These are phyloP conservation scores for Naganishia vishniacii DNA, from an alignment of 768 basidiomycete genomes.

Conservation along the genomic window DNA sequence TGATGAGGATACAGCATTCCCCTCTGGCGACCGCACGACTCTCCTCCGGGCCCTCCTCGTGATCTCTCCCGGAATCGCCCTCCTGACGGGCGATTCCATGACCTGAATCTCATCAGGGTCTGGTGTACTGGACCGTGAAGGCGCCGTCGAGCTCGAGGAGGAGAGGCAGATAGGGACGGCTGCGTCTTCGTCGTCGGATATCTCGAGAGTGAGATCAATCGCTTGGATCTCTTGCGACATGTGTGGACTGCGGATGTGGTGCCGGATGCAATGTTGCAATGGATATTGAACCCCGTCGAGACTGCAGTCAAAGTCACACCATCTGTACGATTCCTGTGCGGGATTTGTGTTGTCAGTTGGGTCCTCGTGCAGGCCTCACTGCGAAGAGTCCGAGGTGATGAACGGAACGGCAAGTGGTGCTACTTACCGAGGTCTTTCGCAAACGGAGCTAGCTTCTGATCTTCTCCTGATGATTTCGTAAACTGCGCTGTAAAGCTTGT, in stretches of 20 bases:
- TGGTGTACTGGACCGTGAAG: neutral
- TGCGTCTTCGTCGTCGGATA: slow-evolving; percentile 6
- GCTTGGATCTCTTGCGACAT: slow-evolving; percentile 15
- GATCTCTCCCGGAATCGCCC: neutral
- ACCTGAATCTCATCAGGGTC: neutral
- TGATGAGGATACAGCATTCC: neutral
- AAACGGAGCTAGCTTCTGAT: neutral
- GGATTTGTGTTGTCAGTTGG: too few relatives aligned
- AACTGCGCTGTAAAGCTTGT: too few relatives aligned
- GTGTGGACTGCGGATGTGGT: neutral
- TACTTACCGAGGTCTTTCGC: too few relatives aligned
- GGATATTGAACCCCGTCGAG: neutral
- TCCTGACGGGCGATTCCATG: neutral
- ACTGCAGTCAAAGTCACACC: neutral
- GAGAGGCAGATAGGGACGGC: neutral
- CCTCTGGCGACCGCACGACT: neutral
- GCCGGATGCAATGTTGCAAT: neutral
- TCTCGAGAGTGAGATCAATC: slow-evolving; percentile 5
- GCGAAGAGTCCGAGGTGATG: too few relatives aligned
- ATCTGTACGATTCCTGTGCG: neutral
- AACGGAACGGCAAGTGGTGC: too few relatives aligned
- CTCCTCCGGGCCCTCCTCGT: neutral
- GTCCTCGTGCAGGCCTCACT: too few relatives aligned
- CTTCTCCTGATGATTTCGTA: neutral
- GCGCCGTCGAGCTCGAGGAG: neutral